Evolutionary conservation across 2,329 filamentous ascomycete genomes (phyloP).

Genomic region (Zymoseptoria ardabiliae): DNA sequence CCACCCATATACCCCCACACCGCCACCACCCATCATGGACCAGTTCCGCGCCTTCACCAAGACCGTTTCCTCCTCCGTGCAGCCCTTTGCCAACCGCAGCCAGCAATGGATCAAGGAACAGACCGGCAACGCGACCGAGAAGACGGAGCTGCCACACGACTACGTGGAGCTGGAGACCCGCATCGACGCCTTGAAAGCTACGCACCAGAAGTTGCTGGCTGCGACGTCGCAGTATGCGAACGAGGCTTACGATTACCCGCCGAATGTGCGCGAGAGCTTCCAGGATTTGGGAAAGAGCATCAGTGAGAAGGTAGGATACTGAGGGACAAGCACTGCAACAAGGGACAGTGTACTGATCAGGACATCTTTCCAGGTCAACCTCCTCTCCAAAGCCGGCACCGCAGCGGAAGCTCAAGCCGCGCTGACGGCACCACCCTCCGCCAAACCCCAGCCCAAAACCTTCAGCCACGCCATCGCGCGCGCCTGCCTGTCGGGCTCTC

Average conservation of each 20-base stretch:
- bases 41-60: conserved; percentile 57
- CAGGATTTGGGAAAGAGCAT: conserved; percentile 93
- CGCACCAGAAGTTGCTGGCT: conserved; percentile 92
- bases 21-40: conserved; percentile 46
- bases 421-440: conserved; percentile 77
- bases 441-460: conserved; percentile 96
- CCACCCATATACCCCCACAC: background rate
- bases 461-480: conserved; percentile 95
- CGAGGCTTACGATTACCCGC: conserved; percentile 84
- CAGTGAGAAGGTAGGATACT: conserved; percentile 68
- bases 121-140: conserved; percentile 88
- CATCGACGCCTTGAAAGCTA: conserved; percentile 92
- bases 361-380: conserved; percentile 35
- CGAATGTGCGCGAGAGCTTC: conserved; percentile 97
- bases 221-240: conserved; percentile 95
- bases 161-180: conserved; percentile 98
- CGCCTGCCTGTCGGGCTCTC: conserved; percentile 77
- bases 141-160: conserved; percentile 94
- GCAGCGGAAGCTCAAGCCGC: conserved; percentile 92
- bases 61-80: conserved; percentile 68
- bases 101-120: conserved; percentile 98
- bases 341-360: background rate
- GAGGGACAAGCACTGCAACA: background rate
- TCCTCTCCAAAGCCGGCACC: conserved; percentile 77
- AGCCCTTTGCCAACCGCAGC: conserved; percentile 85